phyloP scores from a whole-genome alignment of 495 filamentous ascomycete genomes.

The Tuber magnatum region DNA sequence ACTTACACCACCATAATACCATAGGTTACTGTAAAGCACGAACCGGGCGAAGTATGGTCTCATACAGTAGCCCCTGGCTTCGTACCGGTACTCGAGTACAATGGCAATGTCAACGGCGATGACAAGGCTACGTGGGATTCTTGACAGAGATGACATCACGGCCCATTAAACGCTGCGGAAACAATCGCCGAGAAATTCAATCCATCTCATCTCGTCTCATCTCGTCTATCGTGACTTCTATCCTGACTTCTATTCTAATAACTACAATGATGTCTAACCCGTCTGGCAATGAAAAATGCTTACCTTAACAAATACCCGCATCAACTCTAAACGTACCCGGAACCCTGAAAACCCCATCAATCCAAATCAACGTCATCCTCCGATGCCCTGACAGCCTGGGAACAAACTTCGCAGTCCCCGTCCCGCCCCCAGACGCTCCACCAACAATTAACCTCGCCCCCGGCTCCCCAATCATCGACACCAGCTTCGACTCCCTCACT shows the following conservation, averaged over 20 bases:
- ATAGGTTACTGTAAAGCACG: neutral
- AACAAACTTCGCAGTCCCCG: neutral
- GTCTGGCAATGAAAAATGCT: neutral
- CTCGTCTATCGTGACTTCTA: neutral
- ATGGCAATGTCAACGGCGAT: neutral
- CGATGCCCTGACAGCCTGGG: neutral
- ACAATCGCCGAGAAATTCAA: neutral
- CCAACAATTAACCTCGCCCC: conserved; percentile 54
- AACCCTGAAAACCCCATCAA: neutral
- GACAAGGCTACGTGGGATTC: neutral
- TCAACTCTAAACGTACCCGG: neutral
- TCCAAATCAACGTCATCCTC: neutral
- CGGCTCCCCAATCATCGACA: conserved; percentile 63
- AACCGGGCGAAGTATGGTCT: neutral
- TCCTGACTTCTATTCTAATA: neutral
- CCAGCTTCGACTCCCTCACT: conserved; percentile 59
- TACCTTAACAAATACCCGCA: neutral
- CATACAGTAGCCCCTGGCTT: too few relatives aligned
- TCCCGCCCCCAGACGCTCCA: conserved; percentile 45
- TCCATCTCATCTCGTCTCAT: neutral
- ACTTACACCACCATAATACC: too few relatives aligned
- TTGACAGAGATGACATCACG: neutral
- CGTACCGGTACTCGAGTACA: neutral
- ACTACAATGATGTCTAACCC: neutral
- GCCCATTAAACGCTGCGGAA: neutral